These are phyloP conservation scores for Grosmannia penicillata DNA, from an alignment of 2,329 filamentous ascomycete genomes.

Conservation along the genomic window DNA sequence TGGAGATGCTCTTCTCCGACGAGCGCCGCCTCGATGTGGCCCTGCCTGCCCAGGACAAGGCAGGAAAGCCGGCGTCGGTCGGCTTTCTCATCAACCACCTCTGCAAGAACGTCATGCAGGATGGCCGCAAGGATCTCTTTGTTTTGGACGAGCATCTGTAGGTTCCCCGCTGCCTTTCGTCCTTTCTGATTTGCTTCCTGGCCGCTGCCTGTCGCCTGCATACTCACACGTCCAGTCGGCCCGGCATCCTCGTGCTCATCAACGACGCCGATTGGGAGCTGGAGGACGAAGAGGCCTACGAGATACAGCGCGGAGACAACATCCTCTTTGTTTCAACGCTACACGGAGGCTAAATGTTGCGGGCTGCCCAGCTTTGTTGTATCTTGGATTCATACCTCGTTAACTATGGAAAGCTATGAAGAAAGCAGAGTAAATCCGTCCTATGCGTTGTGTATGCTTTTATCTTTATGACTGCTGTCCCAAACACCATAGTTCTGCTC, in stretches of 20 bases:
- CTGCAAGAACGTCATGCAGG: slow-evolving; percentile 70
- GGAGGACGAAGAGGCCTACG: slow-evolving; percentile 84
- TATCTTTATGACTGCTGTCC: no score
- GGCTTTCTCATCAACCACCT: slow-evolving; percentile 66
- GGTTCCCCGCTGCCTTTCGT: slow-evolving; percentile 54
- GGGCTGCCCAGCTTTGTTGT: slow-evolving; percentile 3
- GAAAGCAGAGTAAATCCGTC: no score
- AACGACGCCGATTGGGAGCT: slow-evolving; percentile 98
- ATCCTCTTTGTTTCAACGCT: slow-evolving; percentile 94
- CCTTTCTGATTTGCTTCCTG: not conserved
- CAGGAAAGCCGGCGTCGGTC: slow-evolving; percentile 51
- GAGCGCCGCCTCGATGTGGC: slow-evolving; percentile 56
- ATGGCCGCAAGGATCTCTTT: slow-evolving; percentile 75
- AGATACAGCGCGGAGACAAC: slow-evolving; percentile 67
- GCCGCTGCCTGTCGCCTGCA: not conserved
- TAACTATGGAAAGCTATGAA: no score
- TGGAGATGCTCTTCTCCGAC: slow-evolving; percentile 88
- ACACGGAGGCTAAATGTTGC: slow-evolving; percentile 88
- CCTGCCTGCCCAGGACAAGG: slow-evolving; percentile 47
- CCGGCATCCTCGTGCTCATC: slow-evolving; percentile 89
- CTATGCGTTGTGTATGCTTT: no score
- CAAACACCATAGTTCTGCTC: no score
- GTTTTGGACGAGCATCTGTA: slow-evolving; percentile 80
- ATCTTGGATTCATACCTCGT: no score
- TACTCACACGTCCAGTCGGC: slow-evolving; percentile 47